A percentile compares a stretch with the other conserved stretches of the same genome.
phyloP scores from a whole-genome alignment of 257 asterid species.

The Gentiana dahurica region DNA sequence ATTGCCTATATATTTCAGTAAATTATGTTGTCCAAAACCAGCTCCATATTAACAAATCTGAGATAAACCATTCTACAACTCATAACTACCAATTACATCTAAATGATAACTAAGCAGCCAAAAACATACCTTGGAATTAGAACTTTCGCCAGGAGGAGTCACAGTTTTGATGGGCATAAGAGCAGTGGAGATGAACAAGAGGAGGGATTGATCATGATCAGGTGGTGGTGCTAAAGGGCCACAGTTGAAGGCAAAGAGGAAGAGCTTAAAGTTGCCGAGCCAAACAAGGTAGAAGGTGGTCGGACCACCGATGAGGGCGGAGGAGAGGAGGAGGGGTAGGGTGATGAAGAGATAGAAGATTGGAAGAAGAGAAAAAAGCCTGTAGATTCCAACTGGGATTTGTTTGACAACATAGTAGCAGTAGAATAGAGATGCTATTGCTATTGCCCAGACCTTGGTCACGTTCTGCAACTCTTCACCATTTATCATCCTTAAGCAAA shows the following conservation, averaged over 20 bases:
- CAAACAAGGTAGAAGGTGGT: slow-evolving; percentile 54
- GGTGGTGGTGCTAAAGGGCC: slow-evolving; percentile 31
- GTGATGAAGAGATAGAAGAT: slow-evolving; percentile 40
- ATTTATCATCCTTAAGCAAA: no score
- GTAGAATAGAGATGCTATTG: slow-evolving; percentile 8
- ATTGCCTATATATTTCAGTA: no score
- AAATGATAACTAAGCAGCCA: not conserved
- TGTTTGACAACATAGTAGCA: slow-evolving; percentile 6
- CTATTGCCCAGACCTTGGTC: slow-evolving; percentile 10
- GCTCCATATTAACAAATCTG: not conserved
- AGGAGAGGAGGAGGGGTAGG: slow-evolving; percentile 42
- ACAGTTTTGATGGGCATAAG: slow-evolving; percentile 49
- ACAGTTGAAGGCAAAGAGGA: slow-evolving; percentile 46
- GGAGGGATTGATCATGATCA: slow-evolving; percentile 16
- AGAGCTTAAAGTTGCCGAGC: slow-evolving; percentile 71
- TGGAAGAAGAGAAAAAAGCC: slow-evolving; percentile 45
- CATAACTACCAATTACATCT: not conserved
- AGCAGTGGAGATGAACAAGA: slow-evolving; percentile 41
- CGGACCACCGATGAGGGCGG: slow-evolving; percentile 25
- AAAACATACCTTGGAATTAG: not conserved
- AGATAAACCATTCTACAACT: no score
- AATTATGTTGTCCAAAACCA: not conserved
- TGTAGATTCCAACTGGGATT: slow-evolving; percentile 6
- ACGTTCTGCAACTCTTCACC: slow-evolving; percentile 5
- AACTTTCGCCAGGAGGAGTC: not conserved